Evolutionary conservation across 768 basidiomycete species (phyloP), one percentile per base, ranked within the genome.

Genomic region (Auricularia auricula-judae): DNA sequence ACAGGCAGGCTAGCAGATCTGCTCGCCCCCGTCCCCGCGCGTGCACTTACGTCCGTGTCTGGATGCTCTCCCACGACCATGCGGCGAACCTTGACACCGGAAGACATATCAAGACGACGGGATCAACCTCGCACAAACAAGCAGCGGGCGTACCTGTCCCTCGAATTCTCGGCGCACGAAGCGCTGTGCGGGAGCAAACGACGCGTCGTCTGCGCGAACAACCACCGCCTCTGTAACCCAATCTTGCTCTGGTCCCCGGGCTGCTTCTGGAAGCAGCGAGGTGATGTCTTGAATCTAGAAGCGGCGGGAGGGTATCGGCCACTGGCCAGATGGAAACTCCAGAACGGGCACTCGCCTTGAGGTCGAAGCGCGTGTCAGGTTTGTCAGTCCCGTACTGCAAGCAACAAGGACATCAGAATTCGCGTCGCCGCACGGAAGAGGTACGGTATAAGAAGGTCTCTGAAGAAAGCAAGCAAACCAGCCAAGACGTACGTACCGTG

Each of bases 311-410:
- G 62, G 62, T 54, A 62, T 47, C 18, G 21, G 14, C 36, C 21
- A 4, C 3, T 8, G 56, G 56, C 63, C 36, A 44, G 62, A 62
- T 65, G 33, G 62, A 58, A 62, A 34, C 39, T 23, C 36, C 54
- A 42, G 62, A n/a, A 36, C 0, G 36, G 42, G 23, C n/a, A 75
- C 75, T 71, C 66, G 94, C 94, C 86, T 95, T 86, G 68, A 95
- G 81, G 64, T 83, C 84, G 76, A 93, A 94, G 64, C 94, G 84
- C 63, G 87, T 87, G 75, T 98, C 95, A 56, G 95, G 95, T 77
- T 97, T 97, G 76, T 97, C 94, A 64, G 91, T 91, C 14, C 94
- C 94, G 79, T 87, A 97, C 89, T 94, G 67, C 23, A 69, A 70
- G 64, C 36, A 67, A 70, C 64, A 42, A 42, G 72, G 64, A 65